Conservation (phyloP, 495 filamentous ascomycete species). For the Podospora tetraspora region DNA sequence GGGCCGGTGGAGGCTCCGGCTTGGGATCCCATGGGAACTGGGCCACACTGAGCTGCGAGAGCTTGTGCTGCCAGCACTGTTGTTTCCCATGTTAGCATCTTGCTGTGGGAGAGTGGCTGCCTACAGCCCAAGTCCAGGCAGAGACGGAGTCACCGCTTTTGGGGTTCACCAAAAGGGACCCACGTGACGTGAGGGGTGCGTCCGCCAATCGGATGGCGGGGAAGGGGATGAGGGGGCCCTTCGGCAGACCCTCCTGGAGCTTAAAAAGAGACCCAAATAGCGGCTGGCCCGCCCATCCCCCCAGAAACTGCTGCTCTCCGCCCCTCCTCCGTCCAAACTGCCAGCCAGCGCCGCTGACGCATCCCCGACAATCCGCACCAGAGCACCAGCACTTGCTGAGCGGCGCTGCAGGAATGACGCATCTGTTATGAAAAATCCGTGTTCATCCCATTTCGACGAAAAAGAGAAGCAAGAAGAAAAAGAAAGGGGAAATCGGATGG, state of each 20-base stretch:
- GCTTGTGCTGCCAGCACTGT: constrained; percentile 89
- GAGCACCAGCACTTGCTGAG: background rate
- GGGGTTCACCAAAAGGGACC: constrained; percentile 5
- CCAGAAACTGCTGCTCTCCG: constrained; percentile 37
- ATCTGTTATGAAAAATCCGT: background rate
- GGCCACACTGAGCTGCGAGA: constrained; percentile 74
- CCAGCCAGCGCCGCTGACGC: constrained; percentile 4
- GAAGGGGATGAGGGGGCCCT: constrained; percentile 15
- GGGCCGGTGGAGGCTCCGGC: constrained; percentile 45
- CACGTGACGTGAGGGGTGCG: constrained; percentile 27
- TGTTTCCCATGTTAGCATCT: constrained; percentile 16
- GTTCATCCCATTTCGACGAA: background rate
- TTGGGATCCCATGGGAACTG: constrained; percentile 93
- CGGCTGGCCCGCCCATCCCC: constrained; percentile 46
- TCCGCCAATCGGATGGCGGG: constrained; percentile 25
- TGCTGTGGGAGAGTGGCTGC: constrained; percentile 7
- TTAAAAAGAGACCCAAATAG: constrained; percentile 55
- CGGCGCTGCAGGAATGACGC: background rate
- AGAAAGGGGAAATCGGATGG: constrained; percentile 1
- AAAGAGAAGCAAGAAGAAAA: background rate
- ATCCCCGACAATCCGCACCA: background rate
- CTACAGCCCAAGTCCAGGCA: background rate
- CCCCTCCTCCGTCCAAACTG: constrained; percentile 27
- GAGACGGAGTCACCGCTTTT: background rate
- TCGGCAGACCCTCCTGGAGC: constrained; percentile 17